A percentile compares a stretch with the other conserved stretches of the same genome.
Conservation (phyloP, 257 asterid genomes). For the Solanum sitiens region DNA sequence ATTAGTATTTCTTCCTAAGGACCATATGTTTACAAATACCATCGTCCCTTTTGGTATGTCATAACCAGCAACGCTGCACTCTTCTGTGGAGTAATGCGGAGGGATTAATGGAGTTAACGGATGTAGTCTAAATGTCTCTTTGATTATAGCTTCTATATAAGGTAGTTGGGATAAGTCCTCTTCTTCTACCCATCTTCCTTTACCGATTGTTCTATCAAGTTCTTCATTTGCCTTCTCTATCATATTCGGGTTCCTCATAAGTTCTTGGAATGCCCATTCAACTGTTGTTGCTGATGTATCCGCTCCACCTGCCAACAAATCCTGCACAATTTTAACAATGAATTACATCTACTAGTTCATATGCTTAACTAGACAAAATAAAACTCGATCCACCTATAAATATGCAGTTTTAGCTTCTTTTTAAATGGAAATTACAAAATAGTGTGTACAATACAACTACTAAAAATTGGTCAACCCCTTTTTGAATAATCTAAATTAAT, state of each 20-base stretch:
- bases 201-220: background rate
- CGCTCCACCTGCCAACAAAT: slow-evolving; percentile 12
- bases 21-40: background rate
- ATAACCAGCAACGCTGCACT: background rate
- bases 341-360: too few species aligned
- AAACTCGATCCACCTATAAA: too few species aligned
- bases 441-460: too few species aligned
- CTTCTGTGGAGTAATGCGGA: background rate
- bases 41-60: background rate
- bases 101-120: background rate
- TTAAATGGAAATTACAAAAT: too few species aligned
- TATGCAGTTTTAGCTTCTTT: too few species aligned
- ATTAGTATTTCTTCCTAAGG: background rate
- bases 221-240: background rate
- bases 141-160: background rate
- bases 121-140: background rate
- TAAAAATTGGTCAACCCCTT: too few species aligned
- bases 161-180: background rate
- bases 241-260: slow-evolving; percentile 7
- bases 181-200: background rate
- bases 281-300: slow-evolving; percentile 17
- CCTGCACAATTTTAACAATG: background rate
- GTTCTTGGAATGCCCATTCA: slow-evolving; percentile 25
- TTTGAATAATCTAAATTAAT: too few species aligned
- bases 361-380: too few species aligned